Evolutionary conservation across 2,329 filamentous ascomycete genomes (phyloP).

Genomic region (Domatiomyces catenatus): DNA sequence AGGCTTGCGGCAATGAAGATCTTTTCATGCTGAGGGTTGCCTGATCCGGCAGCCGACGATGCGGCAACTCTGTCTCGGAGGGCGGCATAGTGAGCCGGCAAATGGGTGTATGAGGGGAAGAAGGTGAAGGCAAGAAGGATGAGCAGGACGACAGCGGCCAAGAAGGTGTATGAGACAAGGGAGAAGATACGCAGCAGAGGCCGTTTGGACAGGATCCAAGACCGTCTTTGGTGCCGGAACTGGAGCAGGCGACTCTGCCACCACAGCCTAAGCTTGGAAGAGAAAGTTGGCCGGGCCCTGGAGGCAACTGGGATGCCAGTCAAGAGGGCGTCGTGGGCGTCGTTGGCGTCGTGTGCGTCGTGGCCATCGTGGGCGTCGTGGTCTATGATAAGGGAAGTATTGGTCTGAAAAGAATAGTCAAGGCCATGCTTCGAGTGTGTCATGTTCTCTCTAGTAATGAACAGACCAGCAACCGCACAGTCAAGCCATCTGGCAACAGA

Average conservation of each 20-base stretch:
- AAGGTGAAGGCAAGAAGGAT: conserved; percentile 33
- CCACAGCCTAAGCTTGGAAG: not conserved
- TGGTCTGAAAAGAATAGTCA: not conserved
- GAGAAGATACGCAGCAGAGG: conserved; percentile 11
- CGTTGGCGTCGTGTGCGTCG: not conserved
- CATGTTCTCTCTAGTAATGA: not conserved
- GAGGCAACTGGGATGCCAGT: not conserved
- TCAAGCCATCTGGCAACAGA: not conserved
- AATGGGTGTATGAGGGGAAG: conserved; percentile 41
- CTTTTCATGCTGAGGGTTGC: conserved; percentile 44
- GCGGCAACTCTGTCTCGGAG: conserved; percentile 21
- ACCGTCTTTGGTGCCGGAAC: not conserved
- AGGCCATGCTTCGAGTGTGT: not conserved
- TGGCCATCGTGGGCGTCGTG: not conserved
- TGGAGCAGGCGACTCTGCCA: not conserved
- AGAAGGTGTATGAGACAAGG: conserved; percentile 8
- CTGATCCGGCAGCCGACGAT: conserved; percentile 26
- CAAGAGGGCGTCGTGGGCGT: not conserved
- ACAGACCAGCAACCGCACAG: not conserved
- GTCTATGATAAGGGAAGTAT: not conserved
- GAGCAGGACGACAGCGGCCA: conserved; percentile 19
- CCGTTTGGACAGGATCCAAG: conserved; percentile 5
- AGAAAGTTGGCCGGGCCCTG: not conserved
- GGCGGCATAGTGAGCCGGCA: conserved; percentile 36
- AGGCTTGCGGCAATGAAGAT: conserved; percentile 61